Conservation (phyloP, 1,284 basidiomycete species). For the Ceraceosorus guamensis region DNA sequence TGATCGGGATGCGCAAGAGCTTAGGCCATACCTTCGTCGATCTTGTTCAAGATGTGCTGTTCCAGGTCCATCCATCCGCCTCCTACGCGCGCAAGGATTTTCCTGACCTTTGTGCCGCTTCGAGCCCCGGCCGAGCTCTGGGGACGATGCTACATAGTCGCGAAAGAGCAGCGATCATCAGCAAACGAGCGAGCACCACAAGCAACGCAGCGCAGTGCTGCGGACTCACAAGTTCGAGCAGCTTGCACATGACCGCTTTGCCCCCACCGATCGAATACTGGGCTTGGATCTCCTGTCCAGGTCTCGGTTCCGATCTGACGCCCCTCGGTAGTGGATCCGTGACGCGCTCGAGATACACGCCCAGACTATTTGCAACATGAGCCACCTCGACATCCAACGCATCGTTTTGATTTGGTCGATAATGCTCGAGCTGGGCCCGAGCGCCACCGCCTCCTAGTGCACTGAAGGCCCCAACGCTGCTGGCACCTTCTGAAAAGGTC, state of each 20-base stretch:
- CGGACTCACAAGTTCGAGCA: constrained; percentile 60
- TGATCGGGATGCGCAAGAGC: too few relatives aligned
- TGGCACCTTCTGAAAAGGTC: constrained; percentile 25
- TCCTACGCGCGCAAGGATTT: constrained; percentile 41
- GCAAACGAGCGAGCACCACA: constrained; percentile 57
- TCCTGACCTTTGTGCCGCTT: constrained; percentile 30
- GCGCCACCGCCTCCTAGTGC: constrained; percentile 51
- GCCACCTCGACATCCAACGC: constrained; percentile 75
- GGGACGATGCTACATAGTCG: constrained; percentile 42
- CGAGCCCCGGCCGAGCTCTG: constrained; percentile 24
- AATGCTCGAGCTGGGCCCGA: constrained; percentile 44
- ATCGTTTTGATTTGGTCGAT: constrained; percentile 67
- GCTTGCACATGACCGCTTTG: constrained; percentile 65
- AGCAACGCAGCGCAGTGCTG: constrained; percentile 71
- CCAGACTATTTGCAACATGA: constrained; percentile 64
- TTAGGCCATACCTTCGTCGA: too few relatives aligned
- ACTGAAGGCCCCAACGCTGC: constrained; percentile 1
- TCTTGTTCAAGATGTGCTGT: constrained; percentile 56
- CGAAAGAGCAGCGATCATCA: constrained; percentile 5
- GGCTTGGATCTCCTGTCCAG: constrained; percentile 70
- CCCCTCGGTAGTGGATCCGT: constrained; percentile 62
- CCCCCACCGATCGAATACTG: constrained; percentile 64
- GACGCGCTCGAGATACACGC: constrained; percentile 66
- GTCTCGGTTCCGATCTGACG: constrained; percentile 55
- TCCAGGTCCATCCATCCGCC: constrained; percentile 76